A percentile compares a stretch with the other conserved stretches of the same genome.
These are phyloP conservation scores for Glycine latifolia DNA, from an alignment of 306 rosid species.

Conservation along the genomic window DNA sequence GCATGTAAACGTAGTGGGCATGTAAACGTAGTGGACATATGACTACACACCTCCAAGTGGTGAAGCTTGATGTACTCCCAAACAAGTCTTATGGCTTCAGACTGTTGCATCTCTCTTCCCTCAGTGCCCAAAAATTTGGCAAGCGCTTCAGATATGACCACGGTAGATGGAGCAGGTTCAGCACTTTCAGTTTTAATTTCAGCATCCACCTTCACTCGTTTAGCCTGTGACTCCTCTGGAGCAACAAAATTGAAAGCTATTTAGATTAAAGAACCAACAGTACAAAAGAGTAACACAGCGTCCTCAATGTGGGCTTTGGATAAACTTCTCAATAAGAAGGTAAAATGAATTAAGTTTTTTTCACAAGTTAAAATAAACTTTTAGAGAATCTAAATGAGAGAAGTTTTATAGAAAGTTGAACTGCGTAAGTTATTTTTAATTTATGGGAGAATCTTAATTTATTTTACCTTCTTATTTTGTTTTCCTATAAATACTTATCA, in stretches of 20 bases:
- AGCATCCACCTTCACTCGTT: constrained; percentile 63
- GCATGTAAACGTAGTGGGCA: constrained; percentile 12
- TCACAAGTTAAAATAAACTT: neutral
- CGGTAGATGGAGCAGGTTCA: constrained; percentile 56
- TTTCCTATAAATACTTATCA: neutral
- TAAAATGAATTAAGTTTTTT: neutral
- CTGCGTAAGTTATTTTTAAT: neutral
- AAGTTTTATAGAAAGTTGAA: neutral
- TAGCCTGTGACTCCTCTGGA: constrained; percentile 72
- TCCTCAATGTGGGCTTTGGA: neutral
- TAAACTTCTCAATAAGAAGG: neutral
- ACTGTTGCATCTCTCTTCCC: constrained; percentile 72
- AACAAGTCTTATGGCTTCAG: constrained; percentile 75
- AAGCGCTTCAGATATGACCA: constrained; percentile 77
- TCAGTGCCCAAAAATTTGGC: constrained; percentile 71
- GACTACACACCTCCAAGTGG: constrained; percentile 68
- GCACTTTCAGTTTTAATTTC: constrained; percentile 56
- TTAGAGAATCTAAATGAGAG: neutral
- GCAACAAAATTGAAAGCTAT: constrained; percentile 17
- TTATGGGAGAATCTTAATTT: neutral
- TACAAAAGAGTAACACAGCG: neutral
- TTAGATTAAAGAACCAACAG: constrained; percentile 3
- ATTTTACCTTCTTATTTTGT: neutral
- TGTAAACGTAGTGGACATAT: constrained; percentile 9
- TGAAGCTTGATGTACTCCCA: constrained; percentile 81